phyloP scores from a whole-genome alignment of 805 yeast species.

The Nematodospora valgi region DNA sequence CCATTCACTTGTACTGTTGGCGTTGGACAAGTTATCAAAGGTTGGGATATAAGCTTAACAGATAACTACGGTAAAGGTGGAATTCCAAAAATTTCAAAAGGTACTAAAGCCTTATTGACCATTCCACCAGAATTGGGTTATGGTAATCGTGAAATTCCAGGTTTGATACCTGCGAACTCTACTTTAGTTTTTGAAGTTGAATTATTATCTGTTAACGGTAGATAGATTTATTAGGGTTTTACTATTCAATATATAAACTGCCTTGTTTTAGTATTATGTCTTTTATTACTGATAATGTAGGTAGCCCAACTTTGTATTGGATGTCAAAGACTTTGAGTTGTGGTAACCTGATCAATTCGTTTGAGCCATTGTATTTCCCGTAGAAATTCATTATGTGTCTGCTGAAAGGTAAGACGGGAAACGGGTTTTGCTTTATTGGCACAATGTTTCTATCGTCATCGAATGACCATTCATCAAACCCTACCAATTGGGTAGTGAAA shows the following conservation, averaged over 20 bases:
- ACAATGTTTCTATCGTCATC: conserved; percentile 21
- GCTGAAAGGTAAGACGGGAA: conserved; percentile 63
- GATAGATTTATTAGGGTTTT: background rate
- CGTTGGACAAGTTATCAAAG: conserved; percentile 93
- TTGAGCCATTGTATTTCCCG: conserved; percentile 8
- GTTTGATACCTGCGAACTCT: conserved; percentile 94
- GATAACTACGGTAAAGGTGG: conserved; percentile 49
- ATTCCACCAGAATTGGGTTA: conserved; percentile 93
- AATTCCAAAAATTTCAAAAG: conserved; percentile 86
- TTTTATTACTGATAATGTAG: conserved; percentile 28
- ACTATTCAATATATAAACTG: conserved; percentile 11
- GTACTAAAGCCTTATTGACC: conserved; percentile 88
- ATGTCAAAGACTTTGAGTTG: conserved; percentile 64
- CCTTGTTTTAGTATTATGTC: conserved; percentile 13
- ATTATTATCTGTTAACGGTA: conserved; percentile 46
- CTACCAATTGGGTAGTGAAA: conserved; percentile 49
- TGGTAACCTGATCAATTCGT: conserved; percentile 44
- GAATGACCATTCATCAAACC: conserved; percentile 23
- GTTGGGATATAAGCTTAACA: conserved; percentile 11
- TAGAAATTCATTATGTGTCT: conserved; percentile 40
- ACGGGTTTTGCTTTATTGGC: conserved; percentile 28
- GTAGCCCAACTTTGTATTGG: conserved; percentile 61
- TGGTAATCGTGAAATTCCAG: conserved; percentile 95
- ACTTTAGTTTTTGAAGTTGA: conserved; percentile 86
- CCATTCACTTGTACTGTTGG: conserved; percentile 95